A percentile compares a stretch with the other conserved stretches of the same genome.
These are phyloP conservation scores for Fusarium burgessii DNA, from an alignment of 2,329 filamentous ascomycete species.

Conservation along the genomic window DNA sequence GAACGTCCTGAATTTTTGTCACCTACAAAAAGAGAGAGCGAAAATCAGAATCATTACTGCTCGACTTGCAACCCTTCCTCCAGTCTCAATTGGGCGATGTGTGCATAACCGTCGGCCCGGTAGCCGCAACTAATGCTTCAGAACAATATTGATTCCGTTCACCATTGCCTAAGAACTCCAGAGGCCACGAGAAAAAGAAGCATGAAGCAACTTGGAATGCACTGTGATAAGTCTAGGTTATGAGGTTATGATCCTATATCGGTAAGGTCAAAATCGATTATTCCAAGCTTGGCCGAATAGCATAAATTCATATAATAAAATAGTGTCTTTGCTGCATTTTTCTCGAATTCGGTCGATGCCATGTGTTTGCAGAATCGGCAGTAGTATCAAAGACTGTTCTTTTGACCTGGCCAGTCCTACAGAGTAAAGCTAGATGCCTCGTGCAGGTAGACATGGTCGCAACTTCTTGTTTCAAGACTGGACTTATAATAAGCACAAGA, in stretches of 20 bases:
- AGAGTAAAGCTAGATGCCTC: too few species aligned
- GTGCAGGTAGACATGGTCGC: too few species aligned
- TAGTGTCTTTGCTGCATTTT: neutral
- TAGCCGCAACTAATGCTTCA: slow-evolving; percentile 10
- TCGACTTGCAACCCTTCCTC: slow-evolving; percentile 14
- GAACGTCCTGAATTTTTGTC: slow-evolving; percentile 29
- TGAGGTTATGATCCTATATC: neutral
- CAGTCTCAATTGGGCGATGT: slow-evolving; percentile 4
- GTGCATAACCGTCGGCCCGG: slow-evolving; percentile 29
- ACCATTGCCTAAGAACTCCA: neutral
- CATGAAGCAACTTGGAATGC: neutral
- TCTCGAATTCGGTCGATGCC: neutral
- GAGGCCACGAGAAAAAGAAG: too few species aligned
- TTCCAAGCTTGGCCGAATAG: neutral
- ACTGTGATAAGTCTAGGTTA: neutral
- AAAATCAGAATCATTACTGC: slow-evolving; percentile 8
- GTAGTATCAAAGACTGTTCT: neutral
- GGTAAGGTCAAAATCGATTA: neutral
- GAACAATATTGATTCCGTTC: neutral
- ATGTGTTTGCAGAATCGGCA: neutral
- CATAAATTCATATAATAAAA: too few species aligned
- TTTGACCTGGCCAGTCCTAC: neutral
- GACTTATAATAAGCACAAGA: too few species aligned
- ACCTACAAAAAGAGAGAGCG: slow-evolving; percentile 3
- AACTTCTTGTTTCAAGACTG: neutral